Evolutionary conservation across 140 eudicot species (phyloP).

Genomic region (Stevia rebaudiana): DNA sequence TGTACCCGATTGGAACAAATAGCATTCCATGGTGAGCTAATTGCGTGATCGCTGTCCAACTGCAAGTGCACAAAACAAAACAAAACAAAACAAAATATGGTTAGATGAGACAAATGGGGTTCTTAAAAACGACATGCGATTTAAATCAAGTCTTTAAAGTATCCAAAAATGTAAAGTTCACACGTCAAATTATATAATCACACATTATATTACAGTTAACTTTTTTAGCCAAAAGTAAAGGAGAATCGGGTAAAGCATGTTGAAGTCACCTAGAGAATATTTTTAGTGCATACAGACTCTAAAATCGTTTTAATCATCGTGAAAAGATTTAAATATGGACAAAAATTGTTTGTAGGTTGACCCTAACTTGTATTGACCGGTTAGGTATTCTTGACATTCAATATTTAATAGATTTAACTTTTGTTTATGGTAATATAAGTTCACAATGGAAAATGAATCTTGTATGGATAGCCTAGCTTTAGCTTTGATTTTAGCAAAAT

Average conservation of each 20-base stretch:
- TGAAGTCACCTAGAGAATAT: neutral
- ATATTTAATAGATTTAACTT: neutral
- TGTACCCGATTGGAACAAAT: constrained; percentile 78
- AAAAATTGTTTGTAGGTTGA: neutral
- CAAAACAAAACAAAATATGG: neutral
- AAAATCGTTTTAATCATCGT: neutral
- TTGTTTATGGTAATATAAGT: neutral
- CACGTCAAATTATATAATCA: neutral
- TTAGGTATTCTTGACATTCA: neutral
- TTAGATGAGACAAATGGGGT: neutral
- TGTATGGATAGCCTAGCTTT: neutral
- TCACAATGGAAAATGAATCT: neutral
- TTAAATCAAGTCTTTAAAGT: neutral
- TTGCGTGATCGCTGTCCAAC: constrained; percentile 90
- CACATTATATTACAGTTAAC: neutral
- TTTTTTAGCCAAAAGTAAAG: neutral
- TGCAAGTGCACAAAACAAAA: constrained; percentile 24
- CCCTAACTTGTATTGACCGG: neutral
- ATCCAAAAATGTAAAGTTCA: neutral
- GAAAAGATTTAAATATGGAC: neutral
- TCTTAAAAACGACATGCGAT: neutral
- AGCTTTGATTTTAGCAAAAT: neutral
- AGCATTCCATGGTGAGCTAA: constrained; percentile 91
- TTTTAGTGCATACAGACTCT: neutral
- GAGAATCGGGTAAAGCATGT: neutral